Conservation (phyloP, 2,329 filamentous ascomycete genomes). For the Cercospora nicotianae region DNA sequence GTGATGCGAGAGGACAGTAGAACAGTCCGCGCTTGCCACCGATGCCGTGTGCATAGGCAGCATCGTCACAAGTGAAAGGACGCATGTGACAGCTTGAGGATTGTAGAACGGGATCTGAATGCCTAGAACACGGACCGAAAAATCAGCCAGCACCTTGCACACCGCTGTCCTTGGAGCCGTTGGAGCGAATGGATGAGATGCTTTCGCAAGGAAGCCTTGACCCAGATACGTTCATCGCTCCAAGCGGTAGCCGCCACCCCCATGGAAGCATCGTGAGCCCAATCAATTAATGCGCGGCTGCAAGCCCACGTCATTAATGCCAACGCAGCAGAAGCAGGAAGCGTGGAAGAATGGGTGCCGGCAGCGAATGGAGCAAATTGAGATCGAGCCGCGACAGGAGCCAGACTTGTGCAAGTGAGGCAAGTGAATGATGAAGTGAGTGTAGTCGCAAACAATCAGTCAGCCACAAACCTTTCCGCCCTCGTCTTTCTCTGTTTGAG, state of each 20-base stretch:
- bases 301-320: neutral
- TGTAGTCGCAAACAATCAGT: neutral
- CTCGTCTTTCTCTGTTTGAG: neutral
- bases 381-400: neutral
- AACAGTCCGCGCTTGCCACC: neutral
- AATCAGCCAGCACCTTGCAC: neutral
- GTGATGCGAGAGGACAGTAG: neutral
- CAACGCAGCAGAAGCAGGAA: neutral
- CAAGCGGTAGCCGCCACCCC: neutral
- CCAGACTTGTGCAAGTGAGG: neutral
- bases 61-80: neutral
- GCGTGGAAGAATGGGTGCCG: neutral
- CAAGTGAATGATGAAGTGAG: neutral
- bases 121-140: neutral
- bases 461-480: neutral
- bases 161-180: neutral
- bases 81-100: neutral
- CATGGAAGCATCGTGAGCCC: neutral
- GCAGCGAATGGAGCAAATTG: neutral
- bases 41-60: neutral
- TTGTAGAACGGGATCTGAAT: neutral
- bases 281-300: neutral
- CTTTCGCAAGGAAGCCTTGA: neutral
- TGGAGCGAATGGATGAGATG: neutral
- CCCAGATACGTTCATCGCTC: neutral